Evolutionary conservation across 2,329 filamentous ascomycete genomes (phyloP).

Genomic region (Curvularia eragrostidis): DNA sequence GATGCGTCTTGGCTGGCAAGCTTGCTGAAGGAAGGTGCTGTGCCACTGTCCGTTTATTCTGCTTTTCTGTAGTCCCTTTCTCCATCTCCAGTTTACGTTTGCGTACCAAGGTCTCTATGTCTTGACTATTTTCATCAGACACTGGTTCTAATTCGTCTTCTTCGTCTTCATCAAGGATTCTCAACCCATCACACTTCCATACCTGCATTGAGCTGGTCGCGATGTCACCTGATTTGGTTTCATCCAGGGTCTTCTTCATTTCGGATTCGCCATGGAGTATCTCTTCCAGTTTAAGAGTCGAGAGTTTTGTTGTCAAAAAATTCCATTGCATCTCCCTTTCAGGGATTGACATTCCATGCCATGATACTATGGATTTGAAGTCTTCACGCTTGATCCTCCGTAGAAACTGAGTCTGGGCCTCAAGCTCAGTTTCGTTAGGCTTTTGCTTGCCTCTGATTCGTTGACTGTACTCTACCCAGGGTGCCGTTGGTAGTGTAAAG

Average conservation of each 20-base stretch:
- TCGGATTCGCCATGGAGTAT: slow-evolving; percentile 51
- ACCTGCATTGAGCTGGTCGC: slow-evolving; percentile 52
- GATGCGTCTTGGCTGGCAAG: not conserved
- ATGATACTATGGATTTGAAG: slow-evolving; percentile 42
- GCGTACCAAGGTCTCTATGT: slow-evolving; percentile 49
- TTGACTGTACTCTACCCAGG: slow-evolving; percentile 54
- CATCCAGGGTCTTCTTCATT: slow-evolving; percentile 45
- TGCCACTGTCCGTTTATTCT: slow-evolving; percentile 1
- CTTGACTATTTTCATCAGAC: slow-evolving; percentile 28
- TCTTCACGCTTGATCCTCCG: slow-evolving; percentile 45
- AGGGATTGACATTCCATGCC: slow-evolving; percentile 51
- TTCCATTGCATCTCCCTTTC: slow-evolving; percentile 56
- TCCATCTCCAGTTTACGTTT: slow-evolving; percentile 46
- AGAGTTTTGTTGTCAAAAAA: slow-evolving; percentile 55
- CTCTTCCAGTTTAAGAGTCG: slow-evolving; percentile 48
- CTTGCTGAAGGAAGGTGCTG: not conserved
- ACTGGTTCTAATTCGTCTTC: slow-evolving; percentile 34
- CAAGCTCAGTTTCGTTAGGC: slow-evolving; percentile 29
- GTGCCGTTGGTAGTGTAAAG: slow-evolving; percentile 51
- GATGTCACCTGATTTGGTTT: slow-evolving; percentile 41
- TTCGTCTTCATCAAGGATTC: slow-evolving; percentile 54
- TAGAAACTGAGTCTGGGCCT: slow-evolving; percentile 44
- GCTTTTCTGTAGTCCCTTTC: slow-evolving; percentile 14
- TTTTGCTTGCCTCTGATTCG: slow-evolving; percentile 14
- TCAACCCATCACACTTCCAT: slow-evolving; percentile 59